Conservation (phyloP, 345 rosid genomes). For the Clarkia xantiana region DNA sequence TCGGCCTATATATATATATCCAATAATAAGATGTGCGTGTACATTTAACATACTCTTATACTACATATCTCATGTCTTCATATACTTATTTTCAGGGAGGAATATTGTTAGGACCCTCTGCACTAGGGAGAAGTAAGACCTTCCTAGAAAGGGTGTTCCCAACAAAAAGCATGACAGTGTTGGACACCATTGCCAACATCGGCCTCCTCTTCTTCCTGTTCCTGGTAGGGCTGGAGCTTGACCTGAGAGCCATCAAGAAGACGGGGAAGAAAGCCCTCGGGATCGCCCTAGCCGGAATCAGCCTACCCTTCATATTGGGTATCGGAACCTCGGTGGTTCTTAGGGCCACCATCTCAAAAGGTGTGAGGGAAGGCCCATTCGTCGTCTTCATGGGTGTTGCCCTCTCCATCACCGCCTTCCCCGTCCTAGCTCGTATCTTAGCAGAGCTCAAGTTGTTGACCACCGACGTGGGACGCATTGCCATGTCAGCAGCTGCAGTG, state of each 20-base stretch:
- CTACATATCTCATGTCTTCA: too few relatives aligned
- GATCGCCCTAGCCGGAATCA: conserved; percentile 52
- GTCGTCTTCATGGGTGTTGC: conserved; percentile 34
- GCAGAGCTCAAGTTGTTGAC: conserved; percentile 37
- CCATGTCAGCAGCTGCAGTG: conserved; percentile 34
- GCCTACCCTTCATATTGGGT: conserved; percentile 45
- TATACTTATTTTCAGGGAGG: conserved; percentile 44
- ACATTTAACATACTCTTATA: too few relatives aligned
- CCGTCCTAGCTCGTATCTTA: conserved; percentile 25
- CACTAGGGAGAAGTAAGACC: conserved; percentile 40
- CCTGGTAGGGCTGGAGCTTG: conserved; percentile 69
- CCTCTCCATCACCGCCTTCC: conserved; percentile 34
- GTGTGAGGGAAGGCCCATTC: conserved; percentile 26
- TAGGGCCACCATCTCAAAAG: conserved; percentile 33
- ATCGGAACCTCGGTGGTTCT: conserved; percentile 47
- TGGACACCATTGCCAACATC: conserved; percentile 58
- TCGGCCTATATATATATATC: too few relatives aligned
- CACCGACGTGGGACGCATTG: conserved; percentile 28
- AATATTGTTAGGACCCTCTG: conserved; percentile 68
- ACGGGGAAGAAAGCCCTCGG: conserved; percentile 43
- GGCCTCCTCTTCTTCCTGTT: conserved; percentile 67
- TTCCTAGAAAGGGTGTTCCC: conserved; percentile 42
- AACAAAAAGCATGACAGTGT: conserved; percentile 36
- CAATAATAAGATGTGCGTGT: too few relatives aligned
- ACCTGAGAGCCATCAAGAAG: conserved; percentile 31